These are phyloP conservation scores for Trichoderma erinaceum DNA, from an alignment of 495 filamentous ascomycete species.

Conservation along the genomic window DNA sequence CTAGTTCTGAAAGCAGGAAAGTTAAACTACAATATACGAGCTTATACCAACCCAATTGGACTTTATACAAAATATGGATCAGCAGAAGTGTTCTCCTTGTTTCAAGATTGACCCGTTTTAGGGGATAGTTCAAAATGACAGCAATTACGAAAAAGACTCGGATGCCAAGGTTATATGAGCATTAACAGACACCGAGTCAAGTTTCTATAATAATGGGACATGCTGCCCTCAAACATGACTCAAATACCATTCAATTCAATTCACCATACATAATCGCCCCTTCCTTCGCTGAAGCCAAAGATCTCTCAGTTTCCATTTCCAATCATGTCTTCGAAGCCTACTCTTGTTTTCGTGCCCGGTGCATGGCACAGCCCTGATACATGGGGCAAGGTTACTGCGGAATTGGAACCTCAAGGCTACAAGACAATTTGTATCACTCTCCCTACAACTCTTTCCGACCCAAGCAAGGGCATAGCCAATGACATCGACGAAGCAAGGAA, in stretches of 20 bases:
- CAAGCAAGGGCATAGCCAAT: constrained; percentile 23
- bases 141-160: background rate
- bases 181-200: background rate
- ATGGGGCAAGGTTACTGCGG: constrained; percentile 29
- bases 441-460: constrained; percentile 29
- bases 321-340: constrained; percentile 21
- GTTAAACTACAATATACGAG: too few species aligned
- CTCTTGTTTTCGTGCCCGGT: constrained; percentile 42
- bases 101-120: background rate
- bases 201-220: background rate
- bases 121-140: background rate
- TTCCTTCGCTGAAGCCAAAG: background rate
- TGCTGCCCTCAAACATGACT: too few species aligned
- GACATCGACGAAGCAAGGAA: constrained; percentile 31
- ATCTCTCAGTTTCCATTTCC: background rate
- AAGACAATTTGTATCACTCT: constrained; percentile 32
- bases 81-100: background rate
- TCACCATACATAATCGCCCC: background rate
- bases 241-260: background rate
- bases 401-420: constrained; percentile 33
- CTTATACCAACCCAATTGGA: too few species aligned
- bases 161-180: background rate
- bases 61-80: background rate
- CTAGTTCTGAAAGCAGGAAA: too few species aligned
- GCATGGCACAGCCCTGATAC: constrained; percentile 39